Evolutionary conservation across 2,329 filamentous ascomycete genomes (phyloP), one percentile per base, ranked within the genome.

Genomic region (Eurotiales sp.): DNA sequence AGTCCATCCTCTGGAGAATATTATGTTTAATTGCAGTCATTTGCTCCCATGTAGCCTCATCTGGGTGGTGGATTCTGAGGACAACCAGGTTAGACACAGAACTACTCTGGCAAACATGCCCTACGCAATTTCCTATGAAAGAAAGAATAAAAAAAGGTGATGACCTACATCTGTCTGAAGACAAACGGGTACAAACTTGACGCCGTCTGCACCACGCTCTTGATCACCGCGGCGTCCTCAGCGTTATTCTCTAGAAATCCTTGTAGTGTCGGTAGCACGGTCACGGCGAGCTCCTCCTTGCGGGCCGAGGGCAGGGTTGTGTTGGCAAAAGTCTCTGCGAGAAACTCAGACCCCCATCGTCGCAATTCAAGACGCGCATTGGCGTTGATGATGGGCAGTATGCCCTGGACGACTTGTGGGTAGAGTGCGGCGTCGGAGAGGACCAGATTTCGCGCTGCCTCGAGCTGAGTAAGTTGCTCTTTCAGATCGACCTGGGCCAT

Each of bases 81-180:
- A 7, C 19, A 44, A 32, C 63, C 55, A 55, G 40, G 59, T 70
- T 58, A 70, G 66, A 55, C 36, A 46, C 36, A 14, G n/a, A 15
- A 37, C 32, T 43, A 43, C 48, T 19, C 27, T 17, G n/a, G 17
- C 34, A 11, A 15, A 19, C 32, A 5, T 4, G 25, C 2, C 34
- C 39, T 43, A 43, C 39, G 17, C 17, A 15, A 50, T 43, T 37
- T 15, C 39, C n/a, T 11, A 30, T 34, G 23, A 21, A 54, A 64
- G 56, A 46, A 55, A 59, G 39, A 41, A 46, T 46, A 44, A 56
- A 41, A n/a, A n/a, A n/a, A n/a, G n/a, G n/a, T n/a, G n/a, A n/a
- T n/a, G n/a, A 90, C 90, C 77, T 86, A 96, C 91, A 91, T 93
- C 82, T 95, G 90, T 73, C 89, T 83, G 78, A 97, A 85, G 32